phyloP scores from a whole-genome alignment of 768 basidiomycete genomes.

The Auriscalpium orientale region DNA sequence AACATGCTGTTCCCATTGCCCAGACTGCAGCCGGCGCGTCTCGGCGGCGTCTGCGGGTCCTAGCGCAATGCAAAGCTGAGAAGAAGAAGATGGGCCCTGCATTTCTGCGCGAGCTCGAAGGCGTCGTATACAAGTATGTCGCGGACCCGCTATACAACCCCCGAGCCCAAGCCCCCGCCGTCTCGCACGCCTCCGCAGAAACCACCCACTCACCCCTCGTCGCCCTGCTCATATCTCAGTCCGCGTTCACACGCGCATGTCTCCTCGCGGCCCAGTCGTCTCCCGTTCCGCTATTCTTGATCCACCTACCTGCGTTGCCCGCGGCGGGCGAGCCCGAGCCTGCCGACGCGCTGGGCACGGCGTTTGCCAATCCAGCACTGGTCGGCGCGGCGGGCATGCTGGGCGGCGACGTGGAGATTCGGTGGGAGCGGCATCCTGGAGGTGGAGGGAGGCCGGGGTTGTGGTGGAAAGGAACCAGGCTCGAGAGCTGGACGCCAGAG shows the following conservation, averaged over 20 bases:
- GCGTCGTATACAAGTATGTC: conserved; percentile 57
- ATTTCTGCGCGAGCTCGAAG: conserved; percentile 84
- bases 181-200: conserved; percentile 2
- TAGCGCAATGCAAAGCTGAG: conserved; percentile 91
- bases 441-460: conserved; percentile 30
- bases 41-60: conserved; percentile 58
- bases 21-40: neutral
- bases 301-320: conserved; percentile 57
- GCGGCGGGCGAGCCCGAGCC: conserved; percentile 1
- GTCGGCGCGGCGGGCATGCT: conserved; percentile 47
- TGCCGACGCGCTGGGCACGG: conserved; percentile 32
- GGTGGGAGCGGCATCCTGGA: conserved; percentile 47
- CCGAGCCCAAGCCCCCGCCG: neutral
- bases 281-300: conserved; percentile 67
- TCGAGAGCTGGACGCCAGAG: conserved; percentile 32
- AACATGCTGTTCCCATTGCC: neutral
- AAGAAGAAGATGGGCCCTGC: conserved; percentile 73
- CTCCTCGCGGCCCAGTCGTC: conserved; percentile 67
- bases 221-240: conserved; percentile 77
- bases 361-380: conserved; percentile 67
- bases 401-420: conserved; percentile 50
- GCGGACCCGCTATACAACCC: neutral
- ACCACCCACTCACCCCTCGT: conserved; percentile 33
- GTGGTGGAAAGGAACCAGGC: conserved; percentile 33
- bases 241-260: conserved; percentile 67